Percentiles rank a stretch among this genome's conserved stretches.
Conservation (phyloP, 305 asterid species). For the Fraxinus angustifolia region DNA sequence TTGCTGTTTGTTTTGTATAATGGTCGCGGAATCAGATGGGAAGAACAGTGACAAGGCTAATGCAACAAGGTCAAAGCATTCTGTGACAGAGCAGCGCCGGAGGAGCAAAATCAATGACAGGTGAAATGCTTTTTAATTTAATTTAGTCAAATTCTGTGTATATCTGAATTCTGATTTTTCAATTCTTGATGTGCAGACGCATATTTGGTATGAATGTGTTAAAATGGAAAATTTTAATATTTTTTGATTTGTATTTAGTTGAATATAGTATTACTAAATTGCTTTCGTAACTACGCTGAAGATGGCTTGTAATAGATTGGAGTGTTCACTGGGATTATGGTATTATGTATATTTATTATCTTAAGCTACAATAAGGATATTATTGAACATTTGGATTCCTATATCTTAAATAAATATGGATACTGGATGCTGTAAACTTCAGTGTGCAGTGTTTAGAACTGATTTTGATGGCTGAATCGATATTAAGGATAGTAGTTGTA, state of each 20-base stretch:
- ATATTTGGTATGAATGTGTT: neutral
- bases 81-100: constrained; percentile 89
- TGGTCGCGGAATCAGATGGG: constrained; percentile 58
- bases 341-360: neutral
- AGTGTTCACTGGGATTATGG: neutral
- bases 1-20: constrained; percentile 5
- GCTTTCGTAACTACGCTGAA: neutral
- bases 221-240: neutral
- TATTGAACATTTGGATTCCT: neutral
- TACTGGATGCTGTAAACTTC: neutral
- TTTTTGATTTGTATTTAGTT: neutral
- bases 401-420: neutral
- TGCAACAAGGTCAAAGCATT: constrained; percentile 81
- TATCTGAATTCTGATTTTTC: neutral
- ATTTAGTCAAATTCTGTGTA: neutral
- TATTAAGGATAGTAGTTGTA: neutral
- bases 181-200: neutral
- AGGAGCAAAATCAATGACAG: constrained; percentile 96
- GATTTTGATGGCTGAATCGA: neutral
- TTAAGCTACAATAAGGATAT: neutral
- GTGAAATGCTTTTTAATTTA: constrained; percentile 24
- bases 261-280: neutral
- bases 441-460: neutral
- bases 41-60: constrained; percentile 74
- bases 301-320: neutral